Evolutionary conservation across 257 asterid species (phyloP), one percentile per base, ranked within the genome.

Genomic region (Nicotiana paniculata): DNA sequence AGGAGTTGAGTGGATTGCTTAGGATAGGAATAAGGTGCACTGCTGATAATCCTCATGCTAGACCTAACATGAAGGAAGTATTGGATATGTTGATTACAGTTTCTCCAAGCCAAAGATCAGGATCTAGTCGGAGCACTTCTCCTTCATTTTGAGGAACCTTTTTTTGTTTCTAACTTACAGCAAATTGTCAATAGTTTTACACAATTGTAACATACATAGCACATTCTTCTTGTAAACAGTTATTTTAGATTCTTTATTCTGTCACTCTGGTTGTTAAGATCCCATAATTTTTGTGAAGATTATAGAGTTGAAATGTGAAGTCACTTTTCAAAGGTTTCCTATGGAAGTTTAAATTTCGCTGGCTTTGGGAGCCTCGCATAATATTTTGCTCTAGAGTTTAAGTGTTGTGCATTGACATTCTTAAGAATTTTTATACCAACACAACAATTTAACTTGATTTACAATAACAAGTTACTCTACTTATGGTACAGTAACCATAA

Each of bases 31-130:
- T 96, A 62, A 85, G 90, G 91, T 96, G 99, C 82, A 90, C 96
- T 30, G 87, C 92, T 0, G 99, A 94, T 77, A 83, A 15, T 17
- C 98, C 99, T 9, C 88, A 90, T 17, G 39, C 5, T 67, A 91
- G 99, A 90, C 99, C 99, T 26, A 96, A 90, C 46, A 96, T 96
- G 98, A 94, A 93, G 86, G 97, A 93, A 82, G 99, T 93, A 15
- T 84, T 93, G 79, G 92, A 87, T 18, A 88, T 94, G 98, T 85
- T 96, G 85, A 85, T 90, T 83, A 88, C 74, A 84, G 83, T 94
- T 77, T 51, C 67, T 21, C 89, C 89, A 80, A 89, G 85, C 79
- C 82, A 72, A 59, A 78, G 81, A 65, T 86, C 88, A 58, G 70
- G 66, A 54, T 84, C 83, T 79, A 83, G 77, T 1, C 85, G 84